phyloP scores from a whole-genome alignment of 2,329 filamentous ascomycete species.

The Xylaria sp. region DNA sequence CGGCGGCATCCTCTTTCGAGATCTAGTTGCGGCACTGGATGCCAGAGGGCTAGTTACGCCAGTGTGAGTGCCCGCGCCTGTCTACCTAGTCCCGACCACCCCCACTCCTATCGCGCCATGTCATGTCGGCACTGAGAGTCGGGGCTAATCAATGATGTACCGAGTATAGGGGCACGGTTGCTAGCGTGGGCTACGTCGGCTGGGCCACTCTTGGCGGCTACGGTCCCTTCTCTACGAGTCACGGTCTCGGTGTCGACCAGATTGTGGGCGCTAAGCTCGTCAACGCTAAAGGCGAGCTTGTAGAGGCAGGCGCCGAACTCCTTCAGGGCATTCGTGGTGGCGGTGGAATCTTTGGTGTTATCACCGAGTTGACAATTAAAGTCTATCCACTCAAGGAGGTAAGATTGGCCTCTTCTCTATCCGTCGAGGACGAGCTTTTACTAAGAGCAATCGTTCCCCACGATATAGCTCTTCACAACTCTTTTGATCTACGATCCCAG shows the following conservation, averaged over 20 bases:
- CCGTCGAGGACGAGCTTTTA: background rate
- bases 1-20: conserved; percentile 51
- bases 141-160: background rate
- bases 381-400: conserved; percentile 52
- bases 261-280: conserved; percentile 54
- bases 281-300: conserved; percentile 51
- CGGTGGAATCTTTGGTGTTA: conserved; percentile 54
- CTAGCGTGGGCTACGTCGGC: conserved; percentile 50
- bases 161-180: conserved; percentile 39
- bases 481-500: conserved; percentile 50
- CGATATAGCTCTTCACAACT: conserved; percentile 18
- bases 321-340: conserved; percentile 55
- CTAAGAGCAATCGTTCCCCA: background rate
- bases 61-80: conserved; percentile 32
- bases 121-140: background rate
- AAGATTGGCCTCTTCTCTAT: conserved; percentile 17
- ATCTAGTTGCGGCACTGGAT: conserved; percentile 46
- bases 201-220: conserved; percentile 54
- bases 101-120: background rate
- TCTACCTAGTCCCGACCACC: background rate
- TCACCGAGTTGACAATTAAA: conserved; percentile 55
- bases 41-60: conserved; percentile 49
- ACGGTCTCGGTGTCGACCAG: conserved; percentile 54
- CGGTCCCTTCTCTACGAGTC: conserved; percentile 47
- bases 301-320: conserved; percentile 53